phyloP scores from a whole-genome alignment of 225 moss, liverwort and hornwort species.

The Takakia lepidozioides region DNA sequence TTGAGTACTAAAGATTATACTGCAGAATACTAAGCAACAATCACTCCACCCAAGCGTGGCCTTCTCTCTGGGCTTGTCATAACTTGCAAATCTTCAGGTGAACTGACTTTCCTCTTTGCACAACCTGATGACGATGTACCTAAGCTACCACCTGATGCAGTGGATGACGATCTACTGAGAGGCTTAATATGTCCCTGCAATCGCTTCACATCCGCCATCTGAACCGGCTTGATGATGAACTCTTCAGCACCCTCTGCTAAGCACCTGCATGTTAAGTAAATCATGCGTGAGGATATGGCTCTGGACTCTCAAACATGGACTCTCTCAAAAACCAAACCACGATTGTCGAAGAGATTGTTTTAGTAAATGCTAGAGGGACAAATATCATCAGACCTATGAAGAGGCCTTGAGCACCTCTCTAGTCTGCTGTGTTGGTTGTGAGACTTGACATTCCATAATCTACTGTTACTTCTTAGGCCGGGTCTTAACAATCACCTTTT shows the following conservation, averaged over 20 bases:
- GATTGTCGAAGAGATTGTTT: no score
- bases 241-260: slow-evolving; percentile 87
- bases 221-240: slow-evolving; percentile 83
- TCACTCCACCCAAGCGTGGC: slow-evolving; percentile 53
- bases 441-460: no score
- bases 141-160: slow-evolving; percentile 26
- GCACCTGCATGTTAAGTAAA: no score
- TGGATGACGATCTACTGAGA: slow-evolving; percentile 13
- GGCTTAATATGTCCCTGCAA: slow-evolving; percentile 63
- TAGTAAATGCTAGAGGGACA: no score
- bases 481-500: slow-evolving; percentile 62
- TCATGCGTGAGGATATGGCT: no score
- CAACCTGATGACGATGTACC: slow-evolving; percentile 25
- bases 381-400: no score
- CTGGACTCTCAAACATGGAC: no score
- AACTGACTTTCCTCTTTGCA: slow-evolving; percentile 55
- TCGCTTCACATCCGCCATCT: slow-evolving; percentile 70
- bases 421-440: no score
- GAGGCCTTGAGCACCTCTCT: no score
- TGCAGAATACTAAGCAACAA: slow-evolving; percentile 74
- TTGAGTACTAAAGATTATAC: no score
- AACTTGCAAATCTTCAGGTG: slow-evolving; percentile 47
- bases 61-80: slow-evolving; percentile 48
- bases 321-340: no score
- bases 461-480: no score